Base-by-base conservation (phyloP, 1,284 basidiomycete species). In the Entoloma clypeatum region DNA sequence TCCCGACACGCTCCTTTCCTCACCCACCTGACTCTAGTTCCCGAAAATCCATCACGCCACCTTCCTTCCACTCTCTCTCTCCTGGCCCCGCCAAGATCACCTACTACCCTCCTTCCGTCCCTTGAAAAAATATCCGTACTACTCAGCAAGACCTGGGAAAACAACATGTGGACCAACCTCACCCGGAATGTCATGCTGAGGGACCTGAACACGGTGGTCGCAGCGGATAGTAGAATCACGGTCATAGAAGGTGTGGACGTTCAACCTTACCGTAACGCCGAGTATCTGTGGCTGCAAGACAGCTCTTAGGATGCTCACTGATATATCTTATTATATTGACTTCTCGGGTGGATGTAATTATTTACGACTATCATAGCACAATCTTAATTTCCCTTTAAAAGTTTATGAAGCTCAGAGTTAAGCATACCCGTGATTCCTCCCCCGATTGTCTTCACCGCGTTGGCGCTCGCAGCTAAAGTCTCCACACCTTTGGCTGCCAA, bases 401-500 rank as follows among this genome's bases (percentile, higher is more conserved):
- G 5, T 36, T 49, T 38, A 13, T 50, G 47, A 8, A 61, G 38
- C 24, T 53, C 51, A 26, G 32, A 25, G 7, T 43, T 45, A 13
- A 61, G 25, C 23, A 56, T 39, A 21, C 55, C 50, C n/a, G 36
- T 42, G 2, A 61, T 33, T 11, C 50, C 51, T 29, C 52, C 53
- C 5, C 56, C 52, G 19, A 65, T 27, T 36, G 56, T 47, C 41
- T 50, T 62, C 7, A 52, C 60, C 9, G 56, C 41, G 16, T 54
- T 54, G 8, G 59, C 30, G 1, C 55, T 56, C n/a, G 56, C 50
- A 17, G 58, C 52, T 11, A 67, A 33, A 5, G 55, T 54, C 47
- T 69, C 65, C 5, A 68, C 52, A 1, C 67, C 62, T n/a, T 54
- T 53, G 0, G 67, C 66, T 37, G 62, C 60, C 10, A 62, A 7